Conservation (phyloP, 2,329 filamentous ascomycete species). For the Fusarium pseudograminearum region DNA sequence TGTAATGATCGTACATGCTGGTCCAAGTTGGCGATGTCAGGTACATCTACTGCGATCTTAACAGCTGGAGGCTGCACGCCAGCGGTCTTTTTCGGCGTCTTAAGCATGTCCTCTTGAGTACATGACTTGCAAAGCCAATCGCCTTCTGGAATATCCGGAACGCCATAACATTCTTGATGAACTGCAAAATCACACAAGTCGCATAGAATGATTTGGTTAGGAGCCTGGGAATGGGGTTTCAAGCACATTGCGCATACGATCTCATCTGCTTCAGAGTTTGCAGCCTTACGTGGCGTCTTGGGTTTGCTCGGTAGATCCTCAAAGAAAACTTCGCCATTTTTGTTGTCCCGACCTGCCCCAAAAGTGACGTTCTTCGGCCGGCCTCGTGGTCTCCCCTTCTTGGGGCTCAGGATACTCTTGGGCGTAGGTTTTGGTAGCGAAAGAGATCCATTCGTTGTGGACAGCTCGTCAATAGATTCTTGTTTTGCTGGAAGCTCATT, state of each 20-base stretch:
- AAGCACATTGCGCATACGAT: constrained; percentile 69
- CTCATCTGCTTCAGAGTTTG: constrained; percentile 59
- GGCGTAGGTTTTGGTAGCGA: constrained; percentile 50
- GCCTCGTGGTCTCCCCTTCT: constrained; percentile 56
- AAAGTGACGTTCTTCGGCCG: constrained; percentile 69
- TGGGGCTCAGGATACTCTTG: constrained; percentile 69
- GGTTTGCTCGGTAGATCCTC: constrained; percentile 62
- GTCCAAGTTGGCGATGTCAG: constrained; percentile 68
- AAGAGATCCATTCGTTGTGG: constrained; percentile 22
- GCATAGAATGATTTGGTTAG: constrained; percentile 74
- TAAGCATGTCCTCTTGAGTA: constrained; percentile 59
- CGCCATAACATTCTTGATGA: constrained; percentile 71
- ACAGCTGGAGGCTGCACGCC: constrained; percentile 29
- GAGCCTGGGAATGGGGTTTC: constrained; percentile 66
- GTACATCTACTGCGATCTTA: constrained; percentile 50
- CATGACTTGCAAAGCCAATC: constrained; percentile 74
- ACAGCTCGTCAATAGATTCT: constrained; percentile 35
- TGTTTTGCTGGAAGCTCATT: constrained; percentile 8
- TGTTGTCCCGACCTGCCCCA: constrained; percentile 49
- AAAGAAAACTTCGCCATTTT: constrained; percentile 62
- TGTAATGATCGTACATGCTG: constrained; percentile 66
- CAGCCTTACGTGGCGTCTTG: constrained; percentile 46
- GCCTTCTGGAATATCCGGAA: constrained; percentile 68
- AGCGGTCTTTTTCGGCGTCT: constrained; percentile 47
- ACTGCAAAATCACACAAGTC: constrained; percentile 72